Evolutionary conservation across 2,329 filamentous ascomycete species (phyloP), one percentile per base, ranked within the genome.

Genomic region (Ascocoryne sarcoides): DNA sequence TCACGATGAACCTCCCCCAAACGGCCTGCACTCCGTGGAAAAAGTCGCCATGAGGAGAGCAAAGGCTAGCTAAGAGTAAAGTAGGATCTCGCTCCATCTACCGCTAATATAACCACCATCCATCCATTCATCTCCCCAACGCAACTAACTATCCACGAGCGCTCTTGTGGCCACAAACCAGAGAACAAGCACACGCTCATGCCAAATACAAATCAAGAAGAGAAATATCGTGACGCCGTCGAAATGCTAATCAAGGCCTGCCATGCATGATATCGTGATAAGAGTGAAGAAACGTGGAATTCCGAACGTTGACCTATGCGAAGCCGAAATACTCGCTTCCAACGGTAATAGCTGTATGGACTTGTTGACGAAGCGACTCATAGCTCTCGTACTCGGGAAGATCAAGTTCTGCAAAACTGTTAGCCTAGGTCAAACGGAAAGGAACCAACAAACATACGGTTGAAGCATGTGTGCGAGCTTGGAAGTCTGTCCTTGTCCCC

Each of bases 261-360:
- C 49, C 46, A 53, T 53, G 53, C 49, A 56, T 50, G 41, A 50
- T 48, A 43, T 52, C 47, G 37, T 50, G 38, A 48, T 36, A 39
- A 43, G 43, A 51, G 40, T 40, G 48, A 46, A 23, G 19, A 37
- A 19, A 15, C 20, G 17, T 21, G 18, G 42, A 41, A 16, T 31
- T n/a, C 32, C 36, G 31, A 39, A 34, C 30, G 17, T 16, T 43
- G 12, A 26, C 23, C 70, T 82, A 96, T 55, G 92, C 90, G 65
- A 98, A 96, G 47, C 92, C 92, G 63, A 98, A 98, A 62, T 83
- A 96, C 63, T 96, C 90, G 67, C 88, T 92, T 53, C 92, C 92
- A 51, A 89, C 82, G n/a, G 92, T 98, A 64, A 98, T 95, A 48
- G 92, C 92, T 53, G 89, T 96, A 63, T 93, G 81, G 45, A 98